phyloP scores from a whole-genome alignment of 495 filamentous ascomycete genomes.

The Parachaetomium inaequale region DNA sequence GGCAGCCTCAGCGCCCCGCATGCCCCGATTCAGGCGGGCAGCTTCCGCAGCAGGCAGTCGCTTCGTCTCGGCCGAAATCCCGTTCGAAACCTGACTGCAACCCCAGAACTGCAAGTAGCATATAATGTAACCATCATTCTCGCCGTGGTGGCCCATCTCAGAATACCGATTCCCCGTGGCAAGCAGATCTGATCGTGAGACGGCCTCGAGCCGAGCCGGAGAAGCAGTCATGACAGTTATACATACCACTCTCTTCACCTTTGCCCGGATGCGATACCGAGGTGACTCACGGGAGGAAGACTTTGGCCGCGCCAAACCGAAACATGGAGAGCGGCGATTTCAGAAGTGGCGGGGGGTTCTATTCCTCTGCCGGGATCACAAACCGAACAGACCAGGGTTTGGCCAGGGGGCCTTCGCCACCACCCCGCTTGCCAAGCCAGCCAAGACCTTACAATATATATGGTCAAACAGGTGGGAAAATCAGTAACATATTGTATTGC shows the following conservation, averaged over 20 bases:
- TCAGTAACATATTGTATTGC: no score
- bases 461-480: no score
- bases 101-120: not conserved
- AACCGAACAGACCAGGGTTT: no score
- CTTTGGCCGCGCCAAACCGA: not conserved
- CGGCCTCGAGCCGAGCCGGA: not conserved
- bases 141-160: not conserved
- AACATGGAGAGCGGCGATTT: not conserved
- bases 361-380: no score
- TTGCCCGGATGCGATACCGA: not conserved
- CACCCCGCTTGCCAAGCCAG: no score
- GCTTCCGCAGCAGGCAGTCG: not conserved
- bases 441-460: no score
- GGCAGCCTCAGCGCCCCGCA: not conserved
- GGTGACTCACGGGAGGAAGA: not conserved
- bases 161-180: not conserved
- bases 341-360: not conserved
- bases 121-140: not conserved
- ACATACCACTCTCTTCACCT: not conserved
- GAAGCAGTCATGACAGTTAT: not conserved
- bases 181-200: not conserved
- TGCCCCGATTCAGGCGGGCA: not conserved
- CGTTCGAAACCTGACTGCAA: not conserved
- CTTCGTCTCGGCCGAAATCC: no score
- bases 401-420: no score